Evolutionary conservation across 192 early-diverging fungal species (phyloP).

Genomic region (Obelidium mucronatum): DNA sequence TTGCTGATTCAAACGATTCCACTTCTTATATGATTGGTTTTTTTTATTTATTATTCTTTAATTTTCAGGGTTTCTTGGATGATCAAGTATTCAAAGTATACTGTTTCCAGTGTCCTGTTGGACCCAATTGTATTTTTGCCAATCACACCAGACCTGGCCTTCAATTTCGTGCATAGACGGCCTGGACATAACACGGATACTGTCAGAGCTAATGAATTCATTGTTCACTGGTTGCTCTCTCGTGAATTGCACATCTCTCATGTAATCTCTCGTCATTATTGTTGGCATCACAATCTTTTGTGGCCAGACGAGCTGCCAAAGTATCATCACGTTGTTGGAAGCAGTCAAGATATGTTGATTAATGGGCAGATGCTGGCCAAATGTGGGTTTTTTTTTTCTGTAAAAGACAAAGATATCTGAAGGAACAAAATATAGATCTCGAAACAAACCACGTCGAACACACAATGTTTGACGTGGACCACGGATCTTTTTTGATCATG

Average conservation of each 20-base stretch:
- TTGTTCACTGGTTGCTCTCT: constrained; percentile 60
- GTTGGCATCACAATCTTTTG: constrained; percentile 41
- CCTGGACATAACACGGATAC: constrained; percentile 29
- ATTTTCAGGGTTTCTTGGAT: constrained; percentile 61
- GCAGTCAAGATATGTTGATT: constrained; percentile 37
- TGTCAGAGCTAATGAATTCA: constrained; percentile 45
- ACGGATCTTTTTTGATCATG: constrained; percentile 40
- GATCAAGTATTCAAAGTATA: constrained; percentile 51
- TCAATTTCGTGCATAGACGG: constrained; percentile 49
- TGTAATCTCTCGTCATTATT: constrained; percentile 56
- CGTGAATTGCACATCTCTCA: constrained; percentile 68
- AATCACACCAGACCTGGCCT: constrained; percentile 62
- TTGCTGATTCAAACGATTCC: neutral
- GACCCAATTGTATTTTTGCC: constrained; percentile 73
- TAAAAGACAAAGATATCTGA: neutral
- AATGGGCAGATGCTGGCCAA: constrained; percentile 20
- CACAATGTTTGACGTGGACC: constrained; percentile 34
- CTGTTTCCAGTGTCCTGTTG: constrained; percentile 55
- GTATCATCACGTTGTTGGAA: constrained; percentile 23
- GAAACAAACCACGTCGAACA: constrained; percentile 1
- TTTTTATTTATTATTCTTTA: neutral
- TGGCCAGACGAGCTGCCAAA: constrained; percentile 30
- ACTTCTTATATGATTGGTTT: neutral
- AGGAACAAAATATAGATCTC: constrained; percentile 8
- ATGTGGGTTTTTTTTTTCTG: constrained; percentile 13